Evolutionary conservation across 2,329 filamentous ascomycete genomes (phyloP).

Genomic region (Leptodontidium sp.): DNA sequence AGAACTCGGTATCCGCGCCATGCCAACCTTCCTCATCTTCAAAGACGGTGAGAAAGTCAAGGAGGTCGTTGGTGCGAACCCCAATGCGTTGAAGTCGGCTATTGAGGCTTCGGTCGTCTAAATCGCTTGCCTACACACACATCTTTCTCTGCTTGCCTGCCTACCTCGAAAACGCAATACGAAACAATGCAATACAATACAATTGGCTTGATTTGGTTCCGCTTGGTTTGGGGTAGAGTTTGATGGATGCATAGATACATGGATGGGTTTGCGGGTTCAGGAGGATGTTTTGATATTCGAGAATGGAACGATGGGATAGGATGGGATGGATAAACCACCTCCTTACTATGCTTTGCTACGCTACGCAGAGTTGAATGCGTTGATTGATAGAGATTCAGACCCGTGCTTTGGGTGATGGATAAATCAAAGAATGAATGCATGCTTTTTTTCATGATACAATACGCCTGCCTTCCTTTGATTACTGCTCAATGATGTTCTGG

Average conservation of each 20-base stretch:
- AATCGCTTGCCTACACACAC: neutral
- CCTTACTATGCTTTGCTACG: neutral
- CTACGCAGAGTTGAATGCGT: neutral
- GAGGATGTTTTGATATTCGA: constrained; percentile 13
- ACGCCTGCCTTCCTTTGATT: neutral
- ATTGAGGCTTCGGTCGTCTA: constrained; percentile 31
- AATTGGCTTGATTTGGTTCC: too few relatives aligned
- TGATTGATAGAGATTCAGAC: constrained; percentile 4
- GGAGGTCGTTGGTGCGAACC: constrained; percentile 84
- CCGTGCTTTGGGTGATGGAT: neutral
- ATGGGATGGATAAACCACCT: neutral
- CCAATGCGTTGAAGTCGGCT: constrained; percentile 64
- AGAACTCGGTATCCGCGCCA: constrained; percentile 83
- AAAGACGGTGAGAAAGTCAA: constrained; percentile 76
- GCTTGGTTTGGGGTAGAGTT: neutral
- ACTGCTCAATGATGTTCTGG: neutral
- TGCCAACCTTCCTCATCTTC: constrained; percentile 92
- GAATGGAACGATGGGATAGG: neutral
- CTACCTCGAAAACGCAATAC: too few relatives aligned
- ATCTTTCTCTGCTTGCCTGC: too few relatives aligned
- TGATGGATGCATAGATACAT: neutral
- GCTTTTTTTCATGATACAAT: neutral
- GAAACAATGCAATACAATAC: too few relatives aligned
- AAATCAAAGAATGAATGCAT: constrained; percentile 9
- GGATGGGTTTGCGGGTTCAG: neutral